phyloP scores from a whole-genome alignment of 148 eudicot species.

The Camellia granthamiana region DNA sequence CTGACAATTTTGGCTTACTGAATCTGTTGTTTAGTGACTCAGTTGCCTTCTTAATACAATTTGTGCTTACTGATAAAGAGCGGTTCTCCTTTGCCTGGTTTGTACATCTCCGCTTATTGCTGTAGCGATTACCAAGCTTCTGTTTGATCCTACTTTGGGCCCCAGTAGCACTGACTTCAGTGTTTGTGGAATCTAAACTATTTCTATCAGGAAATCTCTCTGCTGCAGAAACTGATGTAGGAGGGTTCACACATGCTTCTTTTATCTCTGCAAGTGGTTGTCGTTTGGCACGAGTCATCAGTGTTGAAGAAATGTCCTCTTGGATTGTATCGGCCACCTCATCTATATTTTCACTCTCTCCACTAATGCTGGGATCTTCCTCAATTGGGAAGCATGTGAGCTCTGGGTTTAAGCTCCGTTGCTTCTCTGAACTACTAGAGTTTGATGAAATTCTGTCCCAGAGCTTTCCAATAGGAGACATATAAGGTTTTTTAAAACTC shows the following conservation, averaged over 20 bases:
- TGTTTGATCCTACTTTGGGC: slow-evolving; percentile 34
- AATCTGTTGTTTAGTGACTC: slow-evolving; percentile 42
- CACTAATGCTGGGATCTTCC: slow-evolving; percentile 74
- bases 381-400: slow-evolving; percentile 81
- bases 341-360: slow-evolving; percentile 47
- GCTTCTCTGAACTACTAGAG: slow-evolving; percentile 60
- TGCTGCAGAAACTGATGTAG: slow-evolving; percentile 30
- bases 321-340: slow-evolving; percentile 32
- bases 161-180: slow-evolving; percentile 35
- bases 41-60: slow-evolving; percentile 40
- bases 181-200: slow-evolving; percentile 38
- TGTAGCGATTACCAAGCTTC: slow-evolving; percentile 29
- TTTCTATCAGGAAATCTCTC: slow-evolving; percentile 27
- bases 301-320: slow-evolving; percentile 28
- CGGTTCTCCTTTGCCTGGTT: slow-evolving; percentile 49
- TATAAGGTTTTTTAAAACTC: slow-evolving; percentile 37
- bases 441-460: slow-evolving; percentile 52
- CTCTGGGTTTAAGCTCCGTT: slow-evolving; percentile 59
- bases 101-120: slow-evolving; percentile 31
- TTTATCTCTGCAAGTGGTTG: slow-evolving; percentile 50
- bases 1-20: slow-evolving; percentile 48
- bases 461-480: slow-evolving; percentile 59
- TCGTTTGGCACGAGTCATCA: slow-evolving; percentile 26
- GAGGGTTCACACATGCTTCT: slow-evolving; percentile 18
- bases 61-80: slow-evolving; percentile 39